A percentile compares a stretch with the other conserved stretches of the same genome.
Evolutionary conservation across 1,139 yeast genomes (phyloP).

Genomic region (Nakaseomyces nivariensis): DNA sequence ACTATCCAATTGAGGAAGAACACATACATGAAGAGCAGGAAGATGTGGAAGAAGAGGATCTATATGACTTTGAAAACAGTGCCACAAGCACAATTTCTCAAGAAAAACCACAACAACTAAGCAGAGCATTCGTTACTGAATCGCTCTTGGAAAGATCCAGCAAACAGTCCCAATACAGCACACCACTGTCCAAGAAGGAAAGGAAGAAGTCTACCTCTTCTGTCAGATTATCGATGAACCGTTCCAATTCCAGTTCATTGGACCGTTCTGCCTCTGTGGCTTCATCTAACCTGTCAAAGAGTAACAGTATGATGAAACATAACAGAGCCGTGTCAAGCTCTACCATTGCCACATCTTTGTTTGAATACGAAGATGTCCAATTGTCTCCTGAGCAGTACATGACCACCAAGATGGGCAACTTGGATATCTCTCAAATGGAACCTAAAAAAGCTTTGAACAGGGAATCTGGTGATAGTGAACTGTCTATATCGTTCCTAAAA

Average conservation of each 20-base stretch:
- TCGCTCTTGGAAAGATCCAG: background rate
- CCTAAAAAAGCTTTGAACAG: constrained; percentile 8
- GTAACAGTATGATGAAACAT: constrained; percentile 8
- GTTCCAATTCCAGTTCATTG: constrained; percentile 9
- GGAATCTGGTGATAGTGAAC: constrained; percentile 13
- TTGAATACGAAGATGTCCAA: constrained; percentile 15
- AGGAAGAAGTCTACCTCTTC: background rate
- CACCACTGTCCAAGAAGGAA: background rate
- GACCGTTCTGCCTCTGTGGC: constrained; percentile 15
- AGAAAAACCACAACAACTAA: background rate
- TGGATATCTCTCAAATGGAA: background rate
- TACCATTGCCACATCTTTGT: constrained; percentile 27
- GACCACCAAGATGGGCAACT: background rate
- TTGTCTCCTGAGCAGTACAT: constrained; percentile 6
- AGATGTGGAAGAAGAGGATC: background rate
- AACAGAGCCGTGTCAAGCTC: constrained; percentile 23
- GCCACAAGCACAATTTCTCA: too few relatives aligned
- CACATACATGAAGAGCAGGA: background rate
- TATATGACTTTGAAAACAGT: background rate
- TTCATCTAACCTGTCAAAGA: constrained; percentile 18
- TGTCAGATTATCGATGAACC: constrained; percentile 8
- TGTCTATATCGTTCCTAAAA: constrained; percentile 21
- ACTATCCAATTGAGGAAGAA: background rate
- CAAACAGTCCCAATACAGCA: background rate
- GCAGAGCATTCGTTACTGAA: constrained; percentile 22